A percentile compares a stretch with the other conserved stretches of the same genome.
These are phyloP conservation scores for Microbotryum intermedium DNA, from an alignment of 1,284 basidiomycete genomes.

Conservation along the genomic window DNA sequence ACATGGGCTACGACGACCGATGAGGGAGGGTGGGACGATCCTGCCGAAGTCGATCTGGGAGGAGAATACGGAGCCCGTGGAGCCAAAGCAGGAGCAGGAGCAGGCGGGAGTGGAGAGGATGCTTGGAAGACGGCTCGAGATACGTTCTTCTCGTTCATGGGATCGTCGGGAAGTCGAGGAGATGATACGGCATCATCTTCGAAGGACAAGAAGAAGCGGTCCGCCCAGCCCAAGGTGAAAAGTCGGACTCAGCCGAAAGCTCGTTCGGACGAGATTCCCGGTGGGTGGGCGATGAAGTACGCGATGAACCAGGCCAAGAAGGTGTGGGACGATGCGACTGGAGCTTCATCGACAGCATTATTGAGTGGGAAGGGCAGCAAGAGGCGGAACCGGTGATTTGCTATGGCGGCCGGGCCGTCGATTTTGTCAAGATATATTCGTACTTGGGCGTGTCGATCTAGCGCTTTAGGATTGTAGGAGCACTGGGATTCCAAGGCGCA, in stretches of 20 bases:
- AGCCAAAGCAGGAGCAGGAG: too few relatives aligned
- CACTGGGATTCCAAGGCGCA: too few relatives aligned
- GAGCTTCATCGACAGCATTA: not conserved
- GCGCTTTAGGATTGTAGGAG: too few relatives aligned
- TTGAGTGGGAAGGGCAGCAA: too few relatives aligned
- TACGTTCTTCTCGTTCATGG: slow-evolving; percentile 8
- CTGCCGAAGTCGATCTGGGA: slow-evolving; percentile 5
- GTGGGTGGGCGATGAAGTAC: slow-evolving; percentile 9
- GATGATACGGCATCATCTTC: not conserved
- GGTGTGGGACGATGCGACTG: slow-evolving; percentile 7
- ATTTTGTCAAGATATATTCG: too few relatives aligned
- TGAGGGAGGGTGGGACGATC: slow-evolving; percentile 6
- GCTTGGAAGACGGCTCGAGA: slow-evolving; percentile 5
- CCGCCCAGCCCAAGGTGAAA: slow-evolving; percentile 1
- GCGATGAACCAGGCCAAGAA: slow-evolving; percentile 9
- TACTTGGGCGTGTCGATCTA: too few relatives aligned
- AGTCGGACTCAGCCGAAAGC: not conserved
- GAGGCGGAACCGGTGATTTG: too few relatives aligned
- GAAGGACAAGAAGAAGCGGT: not conserved
- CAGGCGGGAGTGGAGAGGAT: not conserved
- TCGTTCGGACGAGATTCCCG: not conserved
- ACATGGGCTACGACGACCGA: not conserved
- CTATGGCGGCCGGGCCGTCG: too few relatives aligned
- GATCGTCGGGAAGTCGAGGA: not conserved
- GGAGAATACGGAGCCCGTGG: too few relatives aligned